Base-by-base conservation (phyloP, 192 early-diverging fungal genomes). In the Coemansia sp. region DNA sequence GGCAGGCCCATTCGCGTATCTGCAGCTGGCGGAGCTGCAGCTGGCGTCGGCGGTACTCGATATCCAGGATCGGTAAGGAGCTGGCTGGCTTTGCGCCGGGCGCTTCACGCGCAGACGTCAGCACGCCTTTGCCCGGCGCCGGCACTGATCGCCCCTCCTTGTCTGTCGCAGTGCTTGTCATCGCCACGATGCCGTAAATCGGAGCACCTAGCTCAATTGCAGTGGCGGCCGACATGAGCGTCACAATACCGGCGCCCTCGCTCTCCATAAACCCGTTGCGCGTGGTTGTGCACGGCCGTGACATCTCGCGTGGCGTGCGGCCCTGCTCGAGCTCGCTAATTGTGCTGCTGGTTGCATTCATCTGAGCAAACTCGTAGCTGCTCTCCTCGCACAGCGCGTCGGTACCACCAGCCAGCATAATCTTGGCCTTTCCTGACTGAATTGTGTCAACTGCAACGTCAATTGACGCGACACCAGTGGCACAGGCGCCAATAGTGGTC, bases 81-180 rank as follows among this genome's bases (percentile, higher is more conserved):
- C 81, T 81, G 21, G n/a, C n/a, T n/a, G n/a, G n/a, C n/a, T n/a
- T n/a, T n/a, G n/a, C n/a, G n/a, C n/a, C n/a, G n/a, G n/a, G n/a
- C n/a, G n/a, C 40, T 41, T 94, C 90, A 28, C 90, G 81, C 38
- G 94, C 94, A 32, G 92, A 92, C 23, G 92, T 93, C 50, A 97
- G 75, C 46, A 97, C 84, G 75, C 94, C 94, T 66, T 92, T 87
- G 19, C 94, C 94, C 57, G 94, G 94, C 36, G 94, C 94, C 29
- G 94, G 94, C 34, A 97, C 85, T n/a, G 91, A 94, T 32, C 94
- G 86, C 47, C 92, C 91, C 75, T 94, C 87, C 84, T 97, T 97
- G 75, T 97, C 94, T 31, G 89, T 91, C 21, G 94, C 92, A 41
- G 92, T 97, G 80, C 83, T 87, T 45, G 85, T 85, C 59, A 86